phyloP scores from a whole-genome alignment of 2,329 filamentous ascomycete genomes.

The Colletotrichum sp. region DNA sequence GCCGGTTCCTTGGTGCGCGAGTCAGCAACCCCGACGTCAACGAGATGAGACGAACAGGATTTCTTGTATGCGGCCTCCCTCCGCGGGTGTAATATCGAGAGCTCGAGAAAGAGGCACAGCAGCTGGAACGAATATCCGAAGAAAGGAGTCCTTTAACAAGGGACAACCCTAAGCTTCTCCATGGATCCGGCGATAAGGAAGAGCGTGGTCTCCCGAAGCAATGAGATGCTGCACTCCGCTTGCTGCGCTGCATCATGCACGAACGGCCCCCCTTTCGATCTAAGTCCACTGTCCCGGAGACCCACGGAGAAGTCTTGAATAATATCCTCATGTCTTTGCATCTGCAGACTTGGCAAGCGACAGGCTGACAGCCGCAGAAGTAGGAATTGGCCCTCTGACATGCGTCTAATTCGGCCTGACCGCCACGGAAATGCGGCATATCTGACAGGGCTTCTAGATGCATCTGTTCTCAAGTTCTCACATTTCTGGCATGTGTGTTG shows the following conservation, averaged over 20 bases:
- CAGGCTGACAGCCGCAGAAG: neutral
- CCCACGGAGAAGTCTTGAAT: constrained; percentile 13
- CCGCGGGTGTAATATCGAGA: neutral
- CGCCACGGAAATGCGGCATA: neutral
- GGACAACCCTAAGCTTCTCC: neutral
- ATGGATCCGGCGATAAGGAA: constrained; percentile 3
- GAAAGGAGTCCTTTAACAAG: neutral
- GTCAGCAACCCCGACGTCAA: constrained; percentile 1
- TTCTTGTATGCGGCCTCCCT: neutral
- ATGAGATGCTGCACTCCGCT: neutral
- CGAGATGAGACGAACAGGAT: constrained; percentile 11
- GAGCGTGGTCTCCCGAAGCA: neutral
- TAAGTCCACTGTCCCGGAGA: neutral
- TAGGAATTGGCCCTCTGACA: neutral
- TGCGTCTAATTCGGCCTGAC: neutral
- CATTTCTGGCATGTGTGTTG: neutral
- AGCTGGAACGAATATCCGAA: neutral
- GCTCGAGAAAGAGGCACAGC: neutral
- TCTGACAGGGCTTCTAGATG: neutral
- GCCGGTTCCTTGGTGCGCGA: neutral
- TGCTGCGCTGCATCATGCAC: constrained; percentile 6
- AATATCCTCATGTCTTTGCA: constrained; percentile 18
- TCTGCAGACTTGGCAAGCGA: constrained; percentile 5
- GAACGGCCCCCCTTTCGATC: neutral
- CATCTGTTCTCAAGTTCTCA: neutral